Conservation (phyloP, 2,329 filamentous ascomycete species). For the Monosporascus ibericus region DNA sequence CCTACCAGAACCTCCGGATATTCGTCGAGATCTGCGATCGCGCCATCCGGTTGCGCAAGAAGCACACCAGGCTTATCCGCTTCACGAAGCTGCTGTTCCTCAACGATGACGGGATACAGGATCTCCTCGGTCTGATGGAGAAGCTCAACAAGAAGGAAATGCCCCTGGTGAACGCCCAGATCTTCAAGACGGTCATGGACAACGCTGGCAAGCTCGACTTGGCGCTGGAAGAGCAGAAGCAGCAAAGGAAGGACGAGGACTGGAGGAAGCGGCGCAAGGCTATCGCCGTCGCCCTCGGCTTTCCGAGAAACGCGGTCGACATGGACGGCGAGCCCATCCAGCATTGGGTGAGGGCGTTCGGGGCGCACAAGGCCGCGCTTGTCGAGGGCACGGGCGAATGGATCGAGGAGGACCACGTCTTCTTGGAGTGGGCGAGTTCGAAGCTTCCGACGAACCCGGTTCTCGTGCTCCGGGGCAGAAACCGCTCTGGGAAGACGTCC, state of each 20-base stretch:
- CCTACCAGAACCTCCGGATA: conserved; percentile 28
- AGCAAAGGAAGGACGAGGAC: conserved; percentile 25
- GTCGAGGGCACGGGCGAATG: conserved; percentile 24
- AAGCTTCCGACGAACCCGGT: conserved; percentile 14
- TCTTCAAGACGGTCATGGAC: conserved; percentile 26
- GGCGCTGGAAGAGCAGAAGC: conserved; percentile 23
- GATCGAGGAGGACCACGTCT: conserved; percentile 16
- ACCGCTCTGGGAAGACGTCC: conserved; percentile 27
- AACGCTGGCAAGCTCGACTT: conserved; percentile 24
- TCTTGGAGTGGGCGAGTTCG: conserved; percentile 18
- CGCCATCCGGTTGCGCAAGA: conserved; percentile 23
- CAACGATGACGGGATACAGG: conserved; percentile 28
- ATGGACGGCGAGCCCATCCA: conserved; percentile 22
- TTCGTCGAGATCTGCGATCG: conserved; percentile 30
- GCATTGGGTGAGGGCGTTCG: conserved; percentile 24
- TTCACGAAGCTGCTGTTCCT: conserved; percentile 29
- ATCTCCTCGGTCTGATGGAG: conserved; percentile 25
- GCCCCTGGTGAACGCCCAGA: conserved; percentile 27
- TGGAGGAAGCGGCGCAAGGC: conserved; percentile 23
- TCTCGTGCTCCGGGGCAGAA: conserved; percentile 21
- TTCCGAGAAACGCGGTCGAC: conserved; percentile 21
- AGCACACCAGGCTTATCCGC: conserved; percentile 20
- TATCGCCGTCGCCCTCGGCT: conserved; percentile 23
- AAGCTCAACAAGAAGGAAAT: conserved; percentile 27
- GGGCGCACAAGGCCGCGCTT: conserved; percentile 22